These are phyloP conservation scores for Alternaria hordeiaustralica DNA, from an alignment of 2,329 filamentous ascomycete genomes.

Conservation along the genomic window DNA sequence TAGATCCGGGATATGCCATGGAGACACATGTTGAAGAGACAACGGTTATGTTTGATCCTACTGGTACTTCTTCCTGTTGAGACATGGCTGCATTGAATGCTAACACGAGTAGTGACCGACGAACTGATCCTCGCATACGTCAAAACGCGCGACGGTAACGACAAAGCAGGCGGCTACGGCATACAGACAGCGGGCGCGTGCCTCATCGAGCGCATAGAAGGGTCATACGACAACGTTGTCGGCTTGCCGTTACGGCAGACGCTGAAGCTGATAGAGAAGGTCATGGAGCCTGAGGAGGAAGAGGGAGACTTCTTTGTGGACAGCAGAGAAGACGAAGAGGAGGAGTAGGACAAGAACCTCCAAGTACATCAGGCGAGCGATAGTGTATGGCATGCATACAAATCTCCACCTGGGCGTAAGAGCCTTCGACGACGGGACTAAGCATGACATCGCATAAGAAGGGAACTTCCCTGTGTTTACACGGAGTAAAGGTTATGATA, in stretches of 20 bases:
- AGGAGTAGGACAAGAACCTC: neutral
- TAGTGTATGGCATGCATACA: neutral
- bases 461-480: neutral
- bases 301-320: constrained; percentile 38
- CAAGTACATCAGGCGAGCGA: neutral
- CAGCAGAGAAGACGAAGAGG: constrained; percentile 17
- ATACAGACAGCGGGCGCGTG: constrained; percentile 88
- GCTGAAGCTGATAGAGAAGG: constrained; percentile 83
- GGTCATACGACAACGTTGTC: constrained; percentile 91
- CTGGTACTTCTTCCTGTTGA: constrained; percentile 39
- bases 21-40: constrained; percentile 89
- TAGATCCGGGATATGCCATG: constrained; percentile 84
- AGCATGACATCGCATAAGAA: neutral
- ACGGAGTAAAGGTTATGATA: neutral
- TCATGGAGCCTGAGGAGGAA: constrained; percentile 71
- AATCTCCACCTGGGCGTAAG: neutral
- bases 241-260: constrained; percentile 82
- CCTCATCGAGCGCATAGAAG: constrained; percentile 87
- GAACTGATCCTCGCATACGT: constrained; percentile 83
- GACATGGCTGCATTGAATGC: neutral
- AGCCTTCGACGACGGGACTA: neutral
- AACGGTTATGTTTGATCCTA: constrained; percentile 80
- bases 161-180: constrained; percentile 96
- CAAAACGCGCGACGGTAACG: constrained; percentile 85
- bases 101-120: constrained; percentile 64